phyloP scores from a whole-genome alignment of 768 basidiomycete species.

The Hygrocybe punicea region DNA sequence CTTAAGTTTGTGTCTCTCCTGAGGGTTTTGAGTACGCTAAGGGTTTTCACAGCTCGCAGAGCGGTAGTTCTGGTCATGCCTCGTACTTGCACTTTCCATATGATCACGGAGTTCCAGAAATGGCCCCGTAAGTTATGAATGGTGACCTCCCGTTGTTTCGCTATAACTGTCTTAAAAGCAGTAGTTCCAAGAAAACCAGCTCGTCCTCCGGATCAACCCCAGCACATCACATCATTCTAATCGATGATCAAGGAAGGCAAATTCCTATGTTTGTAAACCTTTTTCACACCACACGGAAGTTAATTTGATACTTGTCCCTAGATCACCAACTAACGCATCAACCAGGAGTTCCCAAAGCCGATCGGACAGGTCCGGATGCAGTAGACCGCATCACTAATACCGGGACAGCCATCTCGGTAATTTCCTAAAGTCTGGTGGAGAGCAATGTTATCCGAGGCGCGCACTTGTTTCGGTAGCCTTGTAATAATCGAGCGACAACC shows the following conservation, averaged over 20 bases:
- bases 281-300: not conserved
- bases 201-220: slow-evolving; percentile 21
- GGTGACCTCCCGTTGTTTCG: no score
- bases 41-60: not conserved
- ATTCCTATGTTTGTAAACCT: slow-evolving; percentile 30
- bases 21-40: no score
- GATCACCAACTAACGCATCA: not conserved
- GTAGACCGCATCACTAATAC: no score
- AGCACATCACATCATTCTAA: slow-evolving; percentile 29
- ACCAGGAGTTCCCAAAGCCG: slow-evolving; percentile 1
- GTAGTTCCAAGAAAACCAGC: slow-evolving; percentile 14
- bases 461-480: no score
- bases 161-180: not conserved
- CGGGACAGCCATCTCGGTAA: no score
- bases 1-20: not conserved
- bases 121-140: not conserved
- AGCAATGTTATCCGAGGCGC: no score
- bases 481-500: no score
- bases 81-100: not conserved
- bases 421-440: no score
- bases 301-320: not conserved
- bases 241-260: slow-evolving; percentile 34
- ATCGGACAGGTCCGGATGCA: not conserved
- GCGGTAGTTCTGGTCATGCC: not conserved
- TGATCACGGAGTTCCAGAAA: not conserved